Percentiles rank a stretch among this genome's conserved stretches.
Evolutionary conservation across 2,329 filamentous ascomycete genomes (phyloP).

Genomic region (Hypoxylon sp.): DNA sequence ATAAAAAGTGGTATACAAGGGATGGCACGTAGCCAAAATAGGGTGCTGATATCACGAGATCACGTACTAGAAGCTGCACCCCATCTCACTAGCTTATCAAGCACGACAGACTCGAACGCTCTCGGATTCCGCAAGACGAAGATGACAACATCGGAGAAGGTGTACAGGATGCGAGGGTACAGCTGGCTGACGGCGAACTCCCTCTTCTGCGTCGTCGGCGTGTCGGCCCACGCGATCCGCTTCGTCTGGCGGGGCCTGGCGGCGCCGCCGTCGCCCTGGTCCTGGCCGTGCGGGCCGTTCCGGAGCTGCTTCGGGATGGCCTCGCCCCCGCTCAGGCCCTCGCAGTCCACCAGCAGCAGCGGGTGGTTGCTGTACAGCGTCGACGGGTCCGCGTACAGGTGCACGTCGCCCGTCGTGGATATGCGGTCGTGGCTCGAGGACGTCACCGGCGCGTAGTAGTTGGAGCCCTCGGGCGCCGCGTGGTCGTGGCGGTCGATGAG

Average conservation of each 20-base stretch:
- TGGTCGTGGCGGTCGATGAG: constrained; percentile 51
- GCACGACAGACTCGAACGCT: constrained; percentile 51
- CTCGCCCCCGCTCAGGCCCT: constrained; percentile 60
- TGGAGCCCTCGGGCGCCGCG: constrained; percentile 40
- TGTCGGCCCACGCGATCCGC: constrained; percentile 48
- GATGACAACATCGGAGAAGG: constrained; percentile 55
- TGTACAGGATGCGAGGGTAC: constrained; percentile 56
- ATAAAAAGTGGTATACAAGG: background rate
- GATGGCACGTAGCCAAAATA: background rate
- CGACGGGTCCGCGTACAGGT: constrained; percentile 59
- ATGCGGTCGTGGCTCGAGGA: constrained; percentile 52
- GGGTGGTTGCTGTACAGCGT: constrained; percentile 50
- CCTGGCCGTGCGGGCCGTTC: constrained; percentile 30
- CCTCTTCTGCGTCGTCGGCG: constrained; percentile 45
- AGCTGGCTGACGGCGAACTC: constrained; percentile 51
- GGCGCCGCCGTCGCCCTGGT: constrained; percentile 10
- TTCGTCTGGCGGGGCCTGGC: constrained; percentile 35
- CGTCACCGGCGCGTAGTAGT: constrained; percentile 54
- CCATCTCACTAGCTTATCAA: constrained; percentile 57
- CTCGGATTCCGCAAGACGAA: constrained; percentile 53
- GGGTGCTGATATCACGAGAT: background rate
- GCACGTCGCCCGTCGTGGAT: constrained; percentile 59
- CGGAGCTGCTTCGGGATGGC: constrained; percentile 44
- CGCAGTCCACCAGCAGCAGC: constrained; percentile 60
- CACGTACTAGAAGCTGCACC: constrained; percentile 52